These are phyloP conservation scores for Penicillium sp. DNA, from an alignment of 2,329 filamentous ascomycete species.

Conservation along the genomic window DNA sequence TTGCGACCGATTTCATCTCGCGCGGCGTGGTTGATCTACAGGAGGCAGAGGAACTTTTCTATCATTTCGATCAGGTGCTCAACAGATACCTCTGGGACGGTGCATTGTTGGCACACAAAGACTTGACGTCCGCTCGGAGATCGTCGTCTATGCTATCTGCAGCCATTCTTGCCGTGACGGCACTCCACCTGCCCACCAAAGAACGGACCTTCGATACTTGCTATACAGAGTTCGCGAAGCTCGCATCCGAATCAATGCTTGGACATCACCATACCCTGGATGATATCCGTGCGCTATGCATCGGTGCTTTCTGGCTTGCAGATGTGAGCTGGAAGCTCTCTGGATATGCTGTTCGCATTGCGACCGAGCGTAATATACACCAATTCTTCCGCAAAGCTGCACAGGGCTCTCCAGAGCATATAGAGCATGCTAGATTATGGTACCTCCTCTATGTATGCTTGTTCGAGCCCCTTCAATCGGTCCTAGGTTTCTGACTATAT, in stretches of 20 bases:
- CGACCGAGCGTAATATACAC: slow-evolving; percentile 49
- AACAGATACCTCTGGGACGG: slow-evolving; percentile 49
- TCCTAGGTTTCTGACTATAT: slow-evolving; percentile 18
- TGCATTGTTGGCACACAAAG: slow-evolving; percentile 52
- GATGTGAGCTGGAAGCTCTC: slow-evolving; percentile 56
- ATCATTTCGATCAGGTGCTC: slow-evolving; percentile 47
- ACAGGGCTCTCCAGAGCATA: slow-evolving; percentile 43
- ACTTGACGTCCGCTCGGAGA: slow-evolving; percentile 51
- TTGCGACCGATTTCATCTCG: slow-evolving; percentile 56
- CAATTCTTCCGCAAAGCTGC: slow-evolving; percentile 48
- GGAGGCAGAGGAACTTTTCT: slow-evolving; percentile 48
- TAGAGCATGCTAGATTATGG: slow-evolving; percentile 44
- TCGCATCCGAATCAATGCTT: slow-evolving; percentile 59
- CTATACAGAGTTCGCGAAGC: slow-evolving; percentile 55
- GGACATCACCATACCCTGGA: slow-evolving; percentile 56
- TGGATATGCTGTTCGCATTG: slow-evolving; percentile 48
- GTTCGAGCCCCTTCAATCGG: too few species aligned
- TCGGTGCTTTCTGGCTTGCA: slow-evolving; percentile 60
- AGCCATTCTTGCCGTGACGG: slow-evolving; percentile 55
- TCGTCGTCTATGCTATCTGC: slow-evolving; percentile 50
- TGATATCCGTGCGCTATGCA: slow-evolving; percentile 57
- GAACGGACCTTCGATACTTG: slow-evolving; percentile 54
- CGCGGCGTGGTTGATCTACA: slow-evolving; percentile 52
- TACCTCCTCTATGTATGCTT: slow-evolving; percentile 49
- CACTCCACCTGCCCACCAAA: slow-evolving; percentile 54